Percentiles rank a stretch among this genome's conserved stretches.
These are phyloP conservation scores for Diaporthe sp. DNA, from an alignment of 2,329 filamentous ascomycete species.

Conservation along the genomic window DNA sequence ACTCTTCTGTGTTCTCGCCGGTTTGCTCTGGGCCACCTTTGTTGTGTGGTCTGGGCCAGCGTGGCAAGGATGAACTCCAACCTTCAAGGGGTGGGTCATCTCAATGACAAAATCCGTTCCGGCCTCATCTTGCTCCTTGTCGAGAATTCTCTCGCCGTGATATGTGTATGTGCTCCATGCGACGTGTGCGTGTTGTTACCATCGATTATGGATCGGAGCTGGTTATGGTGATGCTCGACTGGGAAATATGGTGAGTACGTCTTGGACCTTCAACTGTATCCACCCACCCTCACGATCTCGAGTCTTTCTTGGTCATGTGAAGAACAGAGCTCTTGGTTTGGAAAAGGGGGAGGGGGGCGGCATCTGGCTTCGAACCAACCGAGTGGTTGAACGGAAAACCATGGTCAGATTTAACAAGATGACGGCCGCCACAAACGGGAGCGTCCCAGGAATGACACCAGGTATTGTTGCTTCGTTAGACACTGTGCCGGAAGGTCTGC, in stretches of 20 bases:
- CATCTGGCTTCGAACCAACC: neutral
- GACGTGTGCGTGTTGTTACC: neutral
- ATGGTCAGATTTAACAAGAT: neutral
- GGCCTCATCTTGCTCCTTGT: neutral
- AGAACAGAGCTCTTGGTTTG: neutral
- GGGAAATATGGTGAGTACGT: slow-evolving; percentile 41
- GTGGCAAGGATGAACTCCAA: neutral
- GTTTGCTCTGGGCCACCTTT: neutral
- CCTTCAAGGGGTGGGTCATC: too few relatives aligned
- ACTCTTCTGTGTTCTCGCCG: neutral
- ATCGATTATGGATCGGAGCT: neutral
- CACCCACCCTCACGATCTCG: neutral
- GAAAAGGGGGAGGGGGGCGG: too few relatives aligned
- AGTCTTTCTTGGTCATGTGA: neutral
- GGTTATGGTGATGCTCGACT: neutral
- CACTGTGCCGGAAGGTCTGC: too few relatives aligned
- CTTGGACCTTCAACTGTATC: neutral
- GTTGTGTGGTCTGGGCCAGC: neutral
- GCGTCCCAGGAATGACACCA: neutral
- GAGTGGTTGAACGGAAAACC: neutral
- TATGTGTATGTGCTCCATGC: neutral
- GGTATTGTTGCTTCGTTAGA: neutral
- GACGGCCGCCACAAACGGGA: neutral
- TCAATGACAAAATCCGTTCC: slow-evolving; percentile 25
- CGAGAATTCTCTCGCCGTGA: neutral